A percentile compares a stretch with the other conserved stretches of the same genome.
These are phyloP conservation scores for Lunasporangiospora selenospora DNA, from an alignment of 192 early-diverging fungal genomes.

Conservation along the genomic window DNA sequence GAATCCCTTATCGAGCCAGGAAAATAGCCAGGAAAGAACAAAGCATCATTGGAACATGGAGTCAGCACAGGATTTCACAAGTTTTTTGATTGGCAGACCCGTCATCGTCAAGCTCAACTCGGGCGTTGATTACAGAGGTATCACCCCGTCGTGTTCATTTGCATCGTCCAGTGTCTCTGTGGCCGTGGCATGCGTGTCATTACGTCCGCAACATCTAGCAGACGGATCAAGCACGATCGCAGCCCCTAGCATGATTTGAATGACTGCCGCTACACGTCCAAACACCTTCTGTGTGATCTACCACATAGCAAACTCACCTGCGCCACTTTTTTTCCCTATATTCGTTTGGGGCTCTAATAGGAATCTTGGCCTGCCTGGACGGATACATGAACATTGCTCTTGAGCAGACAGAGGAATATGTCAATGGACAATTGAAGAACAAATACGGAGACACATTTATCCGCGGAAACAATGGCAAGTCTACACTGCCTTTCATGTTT, in stretches of 20 bases:
- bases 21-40: too few species aligned
- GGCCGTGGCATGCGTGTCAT: too few species aligned
- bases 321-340: background rate
- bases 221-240: too few species aligned
- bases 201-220: too few species aligned
- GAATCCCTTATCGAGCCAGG: too few species aligned
- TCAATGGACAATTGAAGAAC: conserved; percentile 92
- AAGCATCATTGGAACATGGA: conserved; percentile 49
- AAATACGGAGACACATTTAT: conserved; percentile 96
- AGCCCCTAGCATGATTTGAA: background rate
- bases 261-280: background rate
- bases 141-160: too few species aligned
- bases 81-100: conserved; percentile 79
- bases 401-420: conserved; percentile 96
- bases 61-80: conserved; percentile 90
- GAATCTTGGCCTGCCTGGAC: conserved; percentile 89
- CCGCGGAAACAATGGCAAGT: conserved; percentile 93
- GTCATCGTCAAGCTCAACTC: conserved; percentile 96
- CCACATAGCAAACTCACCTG: too few species aligned
- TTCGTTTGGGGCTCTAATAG: conserved; percentile 50
- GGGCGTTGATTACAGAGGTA: conserved; percentile 95
- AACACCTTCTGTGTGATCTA: conserved; percentile 1
- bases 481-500: background rate
- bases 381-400: conserved; percentile 98
- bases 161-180: too few species aligned